These are phyloP conservation scores for Glebionis coronaria DNA, from an alignment of 129 eudicot species.

Conservation along the genomic window DNA sequence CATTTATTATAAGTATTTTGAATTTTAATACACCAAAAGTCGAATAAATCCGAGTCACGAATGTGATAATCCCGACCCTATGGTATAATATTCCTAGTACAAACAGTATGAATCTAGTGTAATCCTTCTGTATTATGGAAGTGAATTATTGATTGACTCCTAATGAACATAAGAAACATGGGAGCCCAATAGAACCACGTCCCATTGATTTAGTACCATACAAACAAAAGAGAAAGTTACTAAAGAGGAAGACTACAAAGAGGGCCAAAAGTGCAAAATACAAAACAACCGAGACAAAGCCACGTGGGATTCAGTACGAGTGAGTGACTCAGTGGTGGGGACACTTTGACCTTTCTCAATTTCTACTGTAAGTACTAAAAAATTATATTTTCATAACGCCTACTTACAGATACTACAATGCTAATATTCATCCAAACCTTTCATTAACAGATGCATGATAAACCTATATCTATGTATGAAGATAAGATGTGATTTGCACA, in stretches of 20 bases:
- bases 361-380: too few species aligned
- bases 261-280: constrained; percentile 28
- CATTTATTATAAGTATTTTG: too few species aligned
- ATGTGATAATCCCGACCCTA: too few species aligned
- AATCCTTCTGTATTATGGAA: background rate
- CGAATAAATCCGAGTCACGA: too few species aligned
- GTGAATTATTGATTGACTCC: background rate
- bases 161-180: background rate
- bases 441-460: too few species aligned
- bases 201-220: constrained; percentile 13
- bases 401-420: constrained; percentile 8
- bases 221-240: constrained; percentile 12
- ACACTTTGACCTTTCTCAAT: constrained; percentile 22
- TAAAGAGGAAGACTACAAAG: constrained; percentile 18
- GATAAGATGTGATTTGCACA: too few species aligned
- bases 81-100: too few species aligned
- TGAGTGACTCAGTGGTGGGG: constrained; percentile 29
- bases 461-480: too few species aligned
- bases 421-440: background rate
- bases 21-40: too few species aligned
- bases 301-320: background rate
- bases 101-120: too few species aligned
- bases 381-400: constrained; percentile 8
- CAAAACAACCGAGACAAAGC: constrained; percentile 25
- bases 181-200: constrained; percentile 26